Conservation (phyloP, 768 basidiomycete species). For the Boletus subparvulus region DNA sequence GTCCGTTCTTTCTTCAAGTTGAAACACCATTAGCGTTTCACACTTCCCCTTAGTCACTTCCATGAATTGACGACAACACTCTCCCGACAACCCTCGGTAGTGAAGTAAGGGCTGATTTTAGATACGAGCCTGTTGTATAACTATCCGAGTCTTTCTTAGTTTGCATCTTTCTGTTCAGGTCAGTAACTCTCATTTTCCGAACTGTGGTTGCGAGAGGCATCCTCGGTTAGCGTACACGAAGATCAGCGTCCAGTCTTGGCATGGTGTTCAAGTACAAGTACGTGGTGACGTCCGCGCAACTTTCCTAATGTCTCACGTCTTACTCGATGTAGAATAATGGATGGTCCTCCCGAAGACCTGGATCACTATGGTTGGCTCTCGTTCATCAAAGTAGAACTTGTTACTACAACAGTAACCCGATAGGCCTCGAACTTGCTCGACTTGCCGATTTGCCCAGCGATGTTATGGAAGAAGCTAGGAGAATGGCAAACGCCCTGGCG, state of each 20-base stretch:
- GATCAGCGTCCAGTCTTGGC: constrained; percentile 58
- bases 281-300: neutral
- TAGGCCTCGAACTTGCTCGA: constrained; percentile 86
- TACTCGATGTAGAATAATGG: constrained; percentile 55
- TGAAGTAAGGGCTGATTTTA: constrained; percentile 55
- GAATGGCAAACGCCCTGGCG: constrained; percentile 59
- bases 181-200: constrained; percentile 5
- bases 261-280: constrained; percentile 81
- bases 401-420: neutral
- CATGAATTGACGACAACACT: constrained; percentile 76
- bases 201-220: neutral
- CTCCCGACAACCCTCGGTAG: constrained; percentile 71
- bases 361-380: constrained; percentile 67
- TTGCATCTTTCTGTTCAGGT: constrained; percentile 83
- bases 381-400: neutral
- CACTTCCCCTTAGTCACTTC: constrained; percentile 57
- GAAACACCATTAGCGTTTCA: constrained; percentile 1
- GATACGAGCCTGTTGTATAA: neutral
- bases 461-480: constrained; percentile 60
- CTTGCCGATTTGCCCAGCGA: constrained; percentile 82
- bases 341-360: constrained; percentile 60
- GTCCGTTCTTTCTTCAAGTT: constrained; percentile 38
- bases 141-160: constrained; percentile 38
- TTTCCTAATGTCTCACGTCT: neutral
- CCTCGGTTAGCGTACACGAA: constrained; percentile 48